These are phyloP conservation scores for Glycine tomentella DNA, from an alignment of 306 rosid species.

Conservation along the genomic window DNA sequence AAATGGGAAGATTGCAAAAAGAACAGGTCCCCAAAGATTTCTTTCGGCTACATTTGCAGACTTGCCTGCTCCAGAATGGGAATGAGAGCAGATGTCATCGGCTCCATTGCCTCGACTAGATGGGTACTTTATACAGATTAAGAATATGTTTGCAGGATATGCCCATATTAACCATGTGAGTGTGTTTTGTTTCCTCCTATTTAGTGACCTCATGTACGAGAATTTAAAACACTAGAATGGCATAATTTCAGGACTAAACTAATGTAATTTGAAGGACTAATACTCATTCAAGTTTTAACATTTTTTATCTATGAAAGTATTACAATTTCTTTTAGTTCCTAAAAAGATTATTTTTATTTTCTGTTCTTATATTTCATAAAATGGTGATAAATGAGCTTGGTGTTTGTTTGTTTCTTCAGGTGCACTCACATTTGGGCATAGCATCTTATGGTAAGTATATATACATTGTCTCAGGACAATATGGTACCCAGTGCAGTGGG, in stretches of 20 bases:
- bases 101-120: slow-evolving; percentile 93
- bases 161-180: slow-evolving; percentile 75
- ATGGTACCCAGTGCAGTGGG: slow-evolving; percentile 89
- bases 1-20: slow-evolving; percentile 21
- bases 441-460: slow-evolving; percentile 86
- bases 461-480: slow-evolving; percentile 82
- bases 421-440: slow-evolving; percentile 92
- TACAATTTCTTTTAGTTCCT: too few species aligned
- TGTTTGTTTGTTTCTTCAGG: slow-evolving; percentile 60
- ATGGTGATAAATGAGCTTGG: slow-evolving; percentile 6
- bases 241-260: background rate
- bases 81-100: slow-evolving; percentile 81
- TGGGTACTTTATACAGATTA: slow-evolving; percentile 79
- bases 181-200: background rate
- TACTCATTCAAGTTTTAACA: too few species aligned
- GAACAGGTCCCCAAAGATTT: slow-evolving; percentile 45
- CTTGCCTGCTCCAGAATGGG: slow-evolving; percentile 76
- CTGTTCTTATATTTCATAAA: too few species aligned
- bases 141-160: slow-evolving; percentile 75
- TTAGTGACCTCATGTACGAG: background rate
- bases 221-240: background rate
- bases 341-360: too few species aligned
- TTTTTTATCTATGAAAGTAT: too few species aligned
- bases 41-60: slow-evolving; percentile 77
- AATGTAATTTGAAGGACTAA: background rate